Conservation (phyloP, 768 basidiomycete genomes). For the Mycena filopes region DNA sequence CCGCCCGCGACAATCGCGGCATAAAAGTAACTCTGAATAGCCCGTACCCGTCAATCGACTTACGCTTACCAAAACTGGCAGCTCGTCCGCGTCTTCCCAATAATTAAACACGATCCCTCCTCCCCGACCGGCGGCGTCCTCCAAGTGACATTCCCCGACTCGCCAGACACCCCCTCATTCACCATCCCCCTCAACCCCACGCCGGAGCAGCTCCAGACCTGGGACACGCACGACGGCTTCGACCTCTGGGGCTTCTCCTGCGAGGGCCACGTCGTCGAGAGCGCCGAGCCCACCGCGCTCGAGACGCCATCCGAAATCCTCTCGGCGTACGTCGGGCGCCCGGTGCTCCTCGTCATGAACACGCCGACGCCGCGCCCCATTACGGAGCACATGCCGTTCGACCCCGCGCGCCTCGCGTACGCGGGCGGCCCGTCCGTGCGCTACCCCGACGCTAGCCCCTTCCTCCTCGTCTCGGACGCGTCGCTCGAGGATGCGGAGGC, state of each 20-base stretch:
- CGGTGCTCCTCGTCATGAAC: constrained; percentile 32
- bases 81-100: constrained; percentile 31
- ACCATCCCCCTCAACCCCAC: constrained; percentile 30
- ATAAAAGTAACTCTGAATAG: constrained; percentile 23
- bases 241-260: constrained; percentile 26
- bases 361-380: constrained; percentile 22
- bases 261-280: constrained; percentile 31
- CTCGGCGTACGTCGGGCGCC: constrained; percentile 24
- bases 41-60: background rate
- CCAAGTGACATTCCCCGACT: constrained; percentile 30
- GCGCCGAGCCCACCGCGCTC: background rate
- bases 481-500: constrained; percentile 30
- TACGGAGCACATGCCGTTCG: constrained; percentile 18
- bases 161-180: constrained; percentile 28
- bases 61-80: background rate
- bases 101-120: constrained; percentile 22
- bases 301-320: constrained; percentile 32
- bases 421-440: constrained; percentile 28
- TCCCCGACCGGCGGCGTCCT: constrained; percentile 30
- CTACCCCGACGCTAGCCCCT: constrained; percentile 30
- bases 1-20: constrained; percentile 34
- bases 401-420: constrained; percentile 24
- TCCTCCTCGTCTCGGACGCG: constrained; percentile 29
- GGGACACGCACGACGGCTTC: constrained; percentile 28
- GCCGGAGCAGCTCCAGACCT: constrained; percentile 19